Percentiles rank a stretch among this genome's conserved stretches.
phyloP scores from a whole-genome alignment of 2,329 filamentous ascomycete species.

The Pseudopyricularia javanii region DNA sequence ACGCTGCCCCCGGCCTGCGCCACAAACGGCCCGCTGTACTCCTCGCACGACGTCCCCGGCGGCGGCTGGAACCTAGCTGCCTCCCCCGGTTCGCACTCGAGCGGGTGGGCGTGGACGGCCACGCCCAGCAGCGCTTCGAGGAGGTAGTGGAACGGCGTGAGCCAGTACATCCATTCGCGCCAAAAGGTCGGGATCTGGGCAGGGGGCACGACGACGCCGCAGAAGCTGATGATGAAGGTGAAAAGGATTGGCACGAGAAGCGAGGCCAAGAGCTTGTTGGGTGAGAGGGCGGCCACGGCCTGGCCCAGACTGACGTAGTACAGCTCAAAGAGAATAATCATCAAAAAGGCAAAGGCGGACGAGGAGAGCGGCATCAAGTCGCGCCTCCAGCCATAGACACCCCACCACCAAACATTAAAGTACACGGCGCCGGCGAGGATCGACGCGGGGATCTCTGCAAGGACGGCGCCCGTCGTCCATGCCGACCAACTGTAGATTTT shows the following conservation, averaged over 20 bases:
- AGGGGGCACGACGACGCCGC: constrained; percentile 63
- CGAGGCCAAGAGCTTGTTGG: constrained; percentile 46
- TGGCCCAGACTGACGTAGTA: constrained; percentile 50
- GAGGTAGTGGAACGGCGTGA: constrained; percentile 51
- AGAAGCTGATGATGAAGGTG: constrained; percentile 47
- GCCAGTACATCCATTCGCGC: constrained; percentile 51
- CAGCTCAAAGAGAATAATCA: constrained; percentile 48
- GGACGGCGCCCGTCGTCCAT: constrained; percentile 39
- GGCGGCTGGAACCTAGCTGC: constrained; percentile 20
- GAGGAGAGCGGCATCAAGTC: constrained; percentile 24
- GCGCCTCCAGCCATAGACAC: constrained; percentile 38
- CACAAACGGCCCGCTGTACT: constrained; percentile 17
- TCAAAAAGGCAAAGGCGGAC: constrained; percentile 34
- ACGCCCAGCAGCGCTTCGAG: constrained; percentile 44
- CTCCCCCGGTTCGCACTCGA: constrained; percentile 34
- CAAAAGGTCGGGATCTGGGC: constrained; percentile 51
- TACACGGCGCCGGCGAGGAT: constrained; percentile 28
- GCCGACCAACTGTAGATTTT: constrained; percentile 50
- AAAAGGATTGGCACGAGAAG: constrained; percentile 34
- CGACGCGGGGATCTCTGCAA: constrained; percentile 32
- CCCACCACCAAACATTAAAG: constrained; percentile 47
- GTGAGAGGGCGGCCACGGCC: constrained; percentile 49
- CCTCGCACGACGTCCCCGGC: not conserved
- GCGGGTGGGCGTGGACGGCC: constrained; percentile 28
- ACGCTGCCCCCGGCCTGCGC: constrained; percentile 30